Percentiles rank a stretch among this genome's conserved stretches.
phyloP scores from a whole-genome alignment of 2,329 filamentous ascomycete species.

The Trichoderma atrobrunneum region DNA sequence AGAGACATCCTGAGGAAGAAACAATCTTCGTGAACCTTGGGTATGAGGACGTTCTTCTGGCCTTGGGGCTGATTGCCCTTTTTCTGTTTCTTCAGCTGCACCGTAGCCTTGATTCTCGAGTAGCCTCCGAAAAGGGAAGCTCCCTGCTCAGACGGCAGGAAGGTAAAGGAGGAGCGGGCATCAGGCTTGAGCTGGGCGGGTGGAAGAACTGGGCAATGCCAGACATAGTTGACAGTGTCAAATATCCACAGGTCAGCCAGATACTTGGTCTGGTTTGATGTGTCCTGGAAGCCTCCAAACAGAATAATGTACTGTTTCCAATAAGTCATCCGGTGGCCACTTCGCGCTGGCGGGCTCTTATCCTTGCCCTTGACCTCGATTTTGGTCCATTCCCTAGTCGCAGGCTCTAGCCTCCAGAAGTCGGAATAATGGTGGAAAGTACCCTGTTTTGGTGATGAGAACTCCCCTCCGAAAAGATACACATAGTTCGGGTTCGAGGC shows the following conservation, averaged over 20 bases:
- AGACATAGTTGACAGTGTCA: conserved; percentile 81
- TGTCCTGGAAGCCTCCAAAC: conserved; percentile 97
- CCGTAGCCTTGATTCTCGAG: conserved; percentile 77
- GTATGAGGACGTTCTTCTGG: conserved; percentile 73
- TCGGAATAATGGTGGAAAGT: conserved; percentile 99
- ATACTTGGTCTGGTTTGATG: conserved; percentile 91
- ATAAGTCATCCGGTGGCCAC: conserved; percentile 92
- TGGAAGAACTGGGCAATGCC: conserved; percentile 74
- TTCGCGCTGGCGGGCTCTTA: conserved; percentile 77
- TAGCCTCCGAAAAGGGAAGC: conserved; percentile 93
- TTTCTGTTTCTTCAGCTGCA: conserved; percentile 59
- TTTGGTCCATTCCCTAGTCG: conserved; percentile 83
- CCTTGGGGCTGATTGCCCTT: conserved; percentile 59
- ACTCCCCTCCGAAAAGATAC: conserved; percentile 95
- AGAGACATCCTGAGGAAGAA: conserved; percentile 84
- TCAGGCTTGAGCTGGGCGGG: conserved; percentile 84
- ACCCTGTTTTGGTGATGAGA: conserved; percentile 93
- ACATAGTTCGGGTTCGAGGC: conserved; percentile 80
- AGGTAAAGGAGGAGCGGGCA: conserved; percentile 83
- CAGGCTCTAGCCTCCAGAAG: conserved; percentile 90
- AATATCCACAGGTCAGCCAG: conserved; percentile 93
- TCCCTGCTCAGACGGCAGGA: conserved; percentile 85
- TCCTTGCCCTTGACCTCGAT: conserved; percentile 77
- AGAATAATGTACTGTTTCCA: conserved; percentile 96
- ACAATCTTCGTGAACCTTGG: conserved; percentile 89